phyloP scores from a whole-genome alignment of 1,284 basidiomycete genomes.

The Athelia sp. region DNA sequence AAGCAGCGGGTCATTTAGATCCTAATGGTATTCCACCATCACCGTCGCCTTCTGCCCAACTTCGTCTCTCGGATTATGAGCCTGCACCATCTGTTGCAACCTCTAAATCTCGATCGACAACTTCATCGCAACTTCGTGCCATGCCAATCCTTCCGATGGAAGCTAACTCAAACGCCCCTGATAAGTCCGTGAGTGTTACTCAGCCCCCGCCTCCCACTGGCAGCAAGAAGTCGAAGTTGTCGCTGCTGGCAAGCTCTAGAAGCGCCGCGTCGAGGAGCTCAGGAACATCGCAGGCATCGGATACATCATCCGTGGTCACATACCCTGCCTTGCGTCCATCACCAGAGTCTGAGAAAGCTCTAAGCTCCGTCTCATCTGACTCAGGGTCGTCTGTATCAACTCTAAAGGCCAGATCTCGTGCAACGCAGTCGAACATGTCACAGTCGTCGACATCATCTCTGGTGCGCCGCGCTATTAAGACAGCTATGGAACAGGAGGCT shows the following conservation, averaged over 20 bases:
- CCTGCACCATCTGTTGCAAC: conserved; percentile 48
- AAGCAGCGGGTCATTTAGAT: conserved; percentile 27
- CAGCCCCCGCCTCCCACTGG: conserved; percentile 5
- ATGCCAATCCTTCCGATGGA: conserved; percentile 40
- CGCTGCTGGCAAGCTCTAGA: conserved; percentile 54
- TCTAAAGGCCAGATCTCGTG: conserved; percentile 13
- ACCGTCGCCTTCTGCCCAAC: conserved; percentile 67
- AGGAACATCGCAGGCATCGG: conserved; percentile 39
- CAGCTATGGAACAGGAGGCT: conserved; percentile 33
- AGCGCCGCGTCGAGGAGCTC: conserved; percentile 45
- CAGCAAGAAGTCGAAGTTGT: conserved; percentile 59
- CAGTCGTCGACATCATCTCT: conserved; percentile 49
- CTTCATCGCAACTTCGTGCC: conserved; percentile 33
- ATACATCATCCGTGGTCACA: conserved; percentile 56
- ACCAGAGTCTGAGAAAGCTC: conserved; percentile 44
- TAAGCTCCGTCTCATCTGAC: conserved; percentile 13
- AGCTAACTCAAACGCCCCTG: conserved; percentile 52
- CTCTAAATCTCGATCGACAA: conserved; percentile 35
- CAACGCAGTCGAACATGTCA: conserved; percentile 19
- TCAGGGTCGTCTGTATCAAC: conserved; percentile 13
- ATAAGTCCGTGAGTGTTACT: conserved; percentile 42
- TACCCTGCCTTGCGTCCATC: conserved; percentile 64
- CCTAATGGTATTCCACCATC: conserved; percentile 62
- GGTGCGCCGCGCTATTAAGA: conserved; percentile 57
- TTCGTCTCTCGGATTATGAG: conserved; percentile 58